Base-by-base conservation (phyloP, 2,329 filamentous ascomycete species). In the Penicillium sp. region DNA sequence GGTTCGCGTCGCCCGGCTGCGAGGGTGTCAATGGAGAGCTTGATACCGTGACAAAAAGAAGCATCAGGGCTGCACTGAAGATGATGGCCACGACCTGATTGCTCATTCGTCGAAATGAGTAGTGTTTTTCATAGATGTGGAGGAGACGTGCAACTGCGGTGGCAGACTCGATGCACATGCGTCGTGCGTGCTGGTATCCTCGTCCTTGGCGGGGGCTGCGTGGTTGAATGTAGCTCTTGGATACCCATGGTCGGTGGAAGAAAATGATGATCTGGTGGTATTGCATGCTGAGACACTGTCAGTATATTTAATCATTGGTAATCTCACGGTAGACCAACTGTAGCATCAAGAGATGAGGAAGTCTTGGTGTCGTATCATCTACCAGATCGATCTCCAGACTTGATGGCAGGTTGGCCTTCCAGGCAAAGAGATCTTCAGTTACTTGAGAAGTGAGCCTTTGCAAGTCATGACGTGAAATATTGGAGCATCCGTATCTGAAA, bases 251-350 rank as follows among this genome's bases (percentile, higher is more conserved):
- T 2, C 75, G 66, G 42, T 76, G 74, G 50, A 74, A 68, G 57
- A 75, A 74, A 24, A 76, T 76, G 45, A 75, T 65, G 2, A 75
- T 71, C 46, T 76, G 72, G 52, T 76, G 67, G 47, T 76, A 76
- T 66, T 76, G 72, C 66, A 76, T 72, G 47, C 71, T 74, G 26
- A 51, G 39, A 57, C 4, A 45, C 6, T 7, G n/a, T 52, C 24
- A 54, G 26, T 8, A 12, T 9, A 15, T 6, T 18, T 36, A 7
- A n/a, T 23, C 4, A 4, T 16, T 21, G 18, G 18, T 21, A 41
- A 6, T 24, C 13, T 24, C 12, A 12, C 9, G 13, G 9, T 6
- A 9, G 2, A 57, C 65, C 53, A 65, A 74, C 72, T 76, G 73
- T 2, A 76, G 62, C 56, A 75, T 67, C 18, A 76, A 56, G n/a